A percentile compares a stretch with the other conserved stretches of the same genome.
These are phyloP conservation scores for Thalia dealbata DNA, from an alignment of 176 grass and related monocot species.

Conservation along the genomic window DNA sequence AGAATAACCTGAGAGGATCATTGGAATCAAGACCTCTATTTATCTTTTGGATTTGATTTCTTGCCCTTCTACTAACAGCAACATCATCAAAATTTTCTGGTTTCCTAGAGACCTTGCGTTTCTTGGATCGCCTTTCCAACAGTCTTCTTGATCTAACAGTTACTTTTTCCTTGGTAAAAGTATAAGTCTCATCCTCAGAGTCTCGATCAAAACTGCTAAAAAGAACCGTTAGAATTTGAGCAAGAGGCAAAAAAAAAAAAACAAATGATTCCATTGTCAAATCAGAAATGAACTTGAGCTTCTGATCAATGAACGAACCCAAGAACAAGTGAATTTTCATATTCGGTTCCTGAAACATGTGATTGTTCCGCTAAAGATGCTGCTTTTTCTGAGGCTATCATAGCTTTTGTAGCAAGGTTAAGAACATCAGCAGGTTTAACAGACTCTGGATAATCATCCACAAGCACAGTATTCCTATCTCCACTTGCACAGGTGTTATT, in stretches of 20 bases:
- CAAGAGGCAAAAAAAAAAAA: neutral
- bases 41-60: conserved; percentile 34
- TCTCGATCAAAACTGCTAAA: conserved; percentile 15
- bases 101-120: conserved; percentile 19
- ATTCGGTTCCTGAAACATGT: conserved; percentile 4
- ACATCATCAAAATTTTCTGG: conserved; percentile 16
- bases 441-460: conserved; percentile 6
- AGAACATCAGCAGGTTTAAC: neutral
- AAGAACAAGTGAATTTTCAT: conserved; percentile 15
- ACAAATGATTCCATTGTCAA: neutral
- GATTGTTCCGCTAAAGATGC: conserved; percentile 18
- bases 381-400: conserved; percentile 12
- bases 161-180: conserved; percentile 26
- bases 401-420: neutral
- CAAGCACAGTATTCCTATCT: neutral
- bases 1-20: conserved; percentile 49
- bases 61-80: conserved; percentile 12
- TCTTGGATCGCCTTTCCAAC: conserved; percentile 47
- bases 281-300: neutral
- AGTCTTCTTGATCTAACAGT: conserved; percentile 41
- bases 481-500: neutral
- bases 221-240: conserved; percentile 15
- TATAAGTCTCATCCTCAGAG: conserved; percentile 1
- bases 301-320: conserved; percentile 16
- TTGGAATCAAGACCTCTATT: conserved; percentile 36